Conservation (phyloP, 768 basidiomycete species). For the Kwoniella sp. region DNA sequence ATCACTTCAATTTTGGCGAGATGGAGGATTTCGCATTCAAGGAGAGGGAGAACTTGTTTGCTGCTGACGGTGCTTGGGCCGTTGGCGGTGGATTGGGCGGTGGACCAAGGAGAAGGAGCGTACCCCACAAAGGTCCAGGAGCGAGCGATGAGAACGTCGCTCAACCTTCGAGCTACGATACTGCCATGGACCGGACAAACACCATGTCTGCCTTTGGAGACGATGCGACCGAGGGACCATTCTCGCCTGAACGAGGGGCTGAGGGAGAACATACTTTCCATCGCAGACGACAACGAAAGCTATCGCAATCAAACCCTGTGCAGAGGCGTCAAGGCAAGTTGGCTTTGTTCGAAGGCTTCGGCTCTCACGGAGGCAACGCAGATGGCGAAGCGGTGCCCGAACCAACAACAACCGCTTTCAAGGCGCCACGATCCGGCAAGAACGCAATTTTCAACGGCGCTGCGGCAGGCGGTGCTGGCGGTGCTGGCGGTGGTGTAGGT, state of each 20-base stretch:
- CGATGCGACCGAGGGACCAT: slow-evolving; percentile 22
- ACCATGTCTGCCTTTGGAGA: slow-evolving; percentile 41
- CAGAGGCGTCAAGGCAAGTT: slow-evolving; percentile 69
- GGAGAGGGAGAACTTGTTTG: slow-evolving; percentile 29
- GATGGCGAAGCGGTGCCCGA: slow-evolving; percentile 31
- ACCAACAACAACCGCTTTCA: slow-evolving; percentile 29
- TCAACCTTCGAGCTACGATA: slow-evolving; percentile 35
- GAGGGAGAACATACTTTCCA: slow-evolving; percentile 34
- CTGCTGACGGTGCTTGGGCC: slow-evolving; percentile 8
- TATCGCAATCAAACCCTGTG: slow-evolving; percentile 74
- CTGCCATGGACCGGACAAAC: slow-evolving; percentile 27
- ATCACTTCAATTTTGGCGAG: slow-evolving; percentile 44
- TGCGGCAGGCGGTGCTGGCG: background rate
- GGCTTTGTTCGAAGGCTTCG: slow-evolving; percentile 76
- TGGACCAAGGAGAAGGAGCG: slow-evolving; percentile 20
- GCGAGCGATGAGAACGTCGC: slow-evolving; percentile 10
- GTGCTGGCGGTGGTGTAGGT: background rate
- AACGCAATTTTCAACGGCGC: slow-evolving; percentile 15
- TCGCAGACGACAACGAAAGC: slow-evolving; percentile 73
- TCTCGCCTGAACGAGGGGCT: slow-evolving; percentile 29
- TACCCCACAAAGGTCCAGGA: slow-evolving; percentile 4
- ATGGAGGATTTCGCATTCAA: slow-evolving; percentile 52
- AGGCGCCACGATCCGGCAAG: slow-evolving; percentile 49
- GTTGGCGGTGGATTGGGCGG: background rate
- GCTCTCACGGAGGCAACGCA: slow-evolving; percentile 32